phyloP scores from a whole-genome alignment of 2,329 filamentous ascomycete species.

The Microdochium trichocladiopsis region DNA sequence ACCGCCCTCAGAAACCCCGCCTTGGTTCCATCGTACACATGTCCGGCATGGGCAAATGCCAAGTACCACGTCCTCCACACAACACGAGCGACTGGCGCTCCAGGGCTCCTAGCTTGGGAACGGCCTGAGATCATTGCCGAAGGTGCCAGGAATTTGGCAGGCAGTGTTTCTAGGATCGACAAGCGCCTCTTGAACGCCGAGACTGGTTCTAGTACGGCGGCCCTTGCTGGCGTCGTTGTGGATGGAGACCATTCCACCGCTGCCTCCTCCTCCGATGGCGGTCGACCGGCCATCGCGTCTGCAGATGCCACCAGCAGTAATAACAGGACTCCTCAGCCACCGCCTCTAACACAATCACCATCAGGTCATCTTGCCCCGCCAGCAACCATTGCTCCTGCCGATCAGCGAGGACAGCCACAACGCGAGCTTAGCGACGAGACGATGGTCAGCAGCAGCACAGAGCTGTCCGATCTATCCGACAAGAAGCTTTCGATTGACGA shows the following conservation, averaged over 20 bases:
- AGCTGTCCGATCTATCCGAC: background rate
- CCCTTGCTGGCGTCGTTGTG: slow-evolving; percentile 25
- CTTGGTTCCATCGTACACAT: slow-evolving; percentile 26
- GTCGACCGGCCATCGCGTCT: background rate
- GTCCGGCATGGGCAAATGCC: slow-evolving; percentile 39
- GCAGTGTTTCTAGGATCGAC: slow-evolving; percentile 28
- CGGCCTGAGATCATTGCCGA: slow-evolving; percentile 35
- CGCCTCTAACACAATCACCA: slow-evolving; percentile 6
- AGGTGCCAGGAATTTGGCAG: slow-evolving; percentile 33
- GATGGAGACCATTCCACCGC: slow-evolving; percentile 1
- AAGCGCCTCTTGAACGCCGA: slow-evolving; percentile 22
- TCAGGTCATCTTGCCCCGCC: background rate
- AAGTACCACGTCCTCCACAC: slow-evolving; percentile 35
- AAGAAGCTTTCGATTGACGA: background rate
- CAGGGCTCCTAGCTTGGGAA: slow-evolving; percentile 41
- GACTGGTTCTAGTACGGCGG: slow-evolving; percentile 14
- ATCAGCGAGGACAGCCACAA: slow-evolving; percentile 12
- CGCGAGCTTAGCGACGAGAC: slow-evolving; percentile 20
- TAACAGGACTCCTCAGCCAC: background rate
- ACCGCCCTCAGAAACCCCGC: slow-evolving; percentile 1
- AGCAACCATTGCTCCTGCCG: slow-evolving; percentile 8
- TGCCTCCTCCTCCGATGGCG: background rate
- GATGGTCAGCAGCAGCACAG: slow-evolving; percentile 12
- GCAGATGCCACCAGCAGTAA: background rate
- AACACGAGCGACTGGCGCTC: slow-evolving; percentile 28